Evolutionary conservation across 805 yeast species (phyloP).

Genomic region (Candida vartiovaarae): DNA sequence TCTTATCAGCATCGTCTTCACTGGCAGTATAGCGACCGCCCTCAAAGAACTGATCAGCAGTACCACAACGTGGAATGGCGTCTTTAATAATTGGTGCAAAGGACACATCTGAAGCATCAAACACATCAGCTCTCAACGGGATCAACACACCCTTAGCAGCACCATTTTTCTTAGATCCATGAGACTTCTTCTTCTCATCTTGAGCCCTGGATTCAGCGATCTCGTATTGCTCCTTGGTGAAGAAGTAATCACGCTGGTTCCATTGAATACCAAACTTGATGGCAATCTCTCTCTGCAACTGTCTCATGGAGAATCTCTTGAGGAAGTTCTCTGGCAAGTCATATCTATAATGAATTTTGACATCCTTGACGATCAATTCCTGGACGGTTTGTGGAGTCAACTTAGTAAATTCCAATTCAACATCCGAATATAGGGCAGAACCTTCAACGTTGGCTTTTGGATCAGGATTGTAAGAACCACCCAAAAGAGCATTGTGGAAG

Average conservation of each 20-base stretch:
- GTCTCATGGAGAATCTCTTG: conserved; percentile 30
- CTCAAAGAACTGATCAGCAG: conserved; percentile 71
- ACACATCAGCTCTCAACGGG: conserved; percentile 31
- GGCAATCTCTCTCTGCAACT: conserved; percentile 63
- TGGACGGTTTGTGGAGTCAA: conserved; percentile 42
- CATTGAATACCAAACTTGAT: conserved; percentile 83
- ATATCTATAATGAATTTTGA: conserved; percentile 56
- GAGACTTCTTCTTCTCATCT: conserved; percentile 29
- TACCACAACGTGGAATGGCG: conserved; percentile 54
- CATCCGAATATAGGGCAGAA: conserved; percentile 34
- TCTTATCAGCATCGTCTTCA: conserved; percentile 25
- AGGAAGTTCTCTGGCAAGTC: conserved; percentile 45
- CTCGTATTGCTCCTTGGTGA: conserved; percentile 28
- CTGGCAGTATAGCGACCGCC: conserved; percentile 37
- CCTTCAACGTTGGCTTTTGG: conserved; percentile 39
- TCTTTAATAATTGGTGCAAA: conserved; percentile 74
- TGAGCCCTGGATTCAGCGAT: background rate
- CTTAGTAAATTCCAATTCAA: conserved; percentile 34
- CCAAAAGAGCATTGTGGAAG: conserved; percentile 66
- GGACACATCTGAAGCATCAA: conserved; percentile 55
- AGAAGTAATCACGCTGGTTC: conserved; percentile 36
- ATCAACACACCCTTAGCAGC: conserved; percentile 4
- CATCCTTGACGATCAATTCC: conserved; percentile 43
- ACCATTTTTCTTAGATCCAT: conserved; percentile 15
- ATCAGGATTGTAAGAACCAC: conserved; percentile 35